Base-by-base conservation (phyloP, 1,284 basidiomycete genomes). In the Cryptococcus floricola region DNA sequence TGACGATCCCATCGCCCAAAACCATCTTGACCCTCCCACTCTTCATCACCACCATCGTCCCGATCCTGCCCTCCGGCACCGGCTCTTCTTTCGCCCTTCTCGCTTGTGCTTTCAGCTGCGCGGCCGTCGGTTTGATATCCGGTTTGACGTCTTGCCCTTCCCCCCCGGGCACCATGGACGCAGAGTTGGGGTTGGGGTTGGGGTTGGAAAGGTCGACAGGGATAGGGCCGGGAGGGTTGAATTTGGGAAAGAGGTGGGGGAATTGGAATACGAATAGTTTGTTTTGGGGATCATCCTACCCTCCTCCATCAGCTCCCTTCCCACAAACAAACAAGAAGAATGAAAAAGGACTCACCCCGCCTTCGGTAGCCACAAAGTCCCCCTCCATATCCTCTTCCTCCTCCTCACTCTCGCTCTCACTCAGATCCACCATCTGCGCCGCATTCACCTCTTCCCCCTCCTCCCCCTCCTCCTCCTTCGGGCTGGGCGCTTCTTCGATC, bases 181-280 rank as follows among this genome's bases (percentile, higher is more conserved):
- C 23, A 52, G 54, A 55, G 43, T 77, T 69, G 62, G 49, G 19
- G 28, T 58, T 54, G 57, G 54, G 55, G 43, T 77, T 69, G 62
- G 49, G 19, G 28, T 58, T 54, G 57, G 61, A 60, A 1, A 60
- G 56, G 44, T 69, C 52, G 51, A 67, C 54, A 48, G 64, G 47
- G 51, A 67, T 53, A 48, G 64, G 47, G 39, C 60, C 43, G 56
- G 51, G 10, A 52, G 65, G 53, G 28, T 80, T 62, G 74, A 94
- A 95, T 14, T 79, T 81, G 0, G 93, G 92, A 76, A 96, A 93
- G 0, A 89, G 86, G n/a, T 81, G 77, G 0, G 93, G 93, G 70
- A 97, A 95, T 73, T 95, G 93, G 79, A 96, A 95, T 62, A 93
- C 86, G 70, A 90, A 95, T 2, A 96, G 79, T 27, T 85, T 77